Conservation (phyloP, 164 flowering plant genomes). For the Taxillus chinensis region DNA sequence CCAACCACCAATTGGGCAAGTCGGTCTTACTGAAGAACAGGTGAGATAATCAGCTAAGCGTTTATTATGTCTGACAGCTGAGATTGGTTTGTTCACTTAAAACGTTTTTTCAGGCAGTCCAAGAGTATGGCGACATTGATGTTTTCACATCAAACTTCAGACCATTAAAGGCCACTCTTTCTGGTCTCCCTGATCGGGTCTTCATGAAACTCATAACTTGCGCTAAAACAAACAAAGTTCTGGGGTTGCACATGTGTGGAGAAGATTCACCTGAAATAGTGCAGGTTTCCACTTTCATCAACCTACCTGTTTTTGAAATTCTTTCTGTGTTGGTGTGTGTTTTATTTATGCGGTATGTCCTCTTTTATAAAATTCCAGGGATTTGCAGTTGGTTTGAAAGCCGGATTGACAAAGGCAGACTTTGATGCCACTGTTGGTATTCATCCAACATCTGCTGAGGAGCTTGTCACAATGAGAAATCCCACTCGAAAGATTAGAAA, state of each 20-base stretch:
- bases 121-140: conserved; percentile 76
- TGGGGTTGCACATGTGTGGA: conserved; percentile 93
- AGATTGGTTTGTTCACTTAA: conserved; percentile 1
- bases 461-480: conserved; percentile 88
- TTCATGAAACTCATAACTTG: conserved; percentile 92
- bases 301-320: neutral
- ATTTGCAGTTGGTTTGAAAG: conserved; percentile 88
- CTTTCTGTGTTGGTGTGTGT: neutral
- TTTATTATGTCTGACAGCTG: conserved; percentile 2
- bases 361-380: conserved; percentile 45
- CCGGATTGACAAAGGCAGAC: conserved; percentile 89
- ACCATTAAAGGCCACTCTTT: conserved; percentile 90
- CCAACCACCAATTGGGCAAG: conserved; percentile 94
- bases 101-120: conserved; percentile 50
- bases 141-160: conserved; percentile 76
- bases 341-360: neutral
- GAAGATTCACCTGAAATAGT: conserved; percentile 84
- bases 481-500: conserved; percentile 69
- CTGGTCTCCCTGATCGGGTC: conserved; percentile 86
- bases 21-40: conserved; percentile 96
- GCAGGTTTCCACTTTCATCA: conserved; percentile 41
- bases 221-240: conserved; percentile 71
- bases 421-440: conserved; percentile 91
- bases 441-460: conserved; percentile 95
- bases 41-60: conserved; percentile 21